phyloP scores from a whole-genome alignment of 352 stramenopile species.

The Globisporangium canariense region DNA sequence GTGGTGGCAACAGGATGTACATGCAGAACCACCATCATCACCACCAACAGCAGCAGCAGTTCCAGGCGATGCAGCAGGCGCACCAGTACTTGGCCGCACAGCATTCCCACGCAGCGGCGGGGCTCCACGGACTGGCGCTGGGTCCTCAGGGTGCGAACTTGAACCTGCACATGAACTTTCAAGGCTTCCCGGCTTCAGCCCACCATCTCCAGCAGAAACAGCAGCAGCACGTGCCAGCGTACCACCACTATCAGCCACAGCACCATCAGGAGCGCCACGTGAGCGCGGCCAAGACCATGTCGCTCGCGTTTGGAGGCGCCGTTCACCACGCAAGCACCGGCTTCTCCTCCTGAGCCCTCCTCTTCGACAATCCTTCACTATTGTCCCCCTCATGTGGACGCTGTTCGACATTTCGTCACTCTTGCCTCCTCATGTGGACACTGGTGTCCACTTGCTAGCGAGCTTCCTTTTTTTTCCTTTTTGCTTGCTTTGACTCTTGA shows the following conservation, averaged over 20 bases:
- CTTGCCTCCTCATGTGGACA: neutral
- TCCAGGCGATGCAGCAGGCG: slow-evolving; percentile 20
- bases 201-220: slow-evolving; percentile 9
- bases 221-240: slow-evolving; percentile 10
- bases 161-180: slow-evolving; percentile 12
- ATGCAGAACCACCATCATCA: slow-evolving; percentile 18
- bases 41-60: slow-evolving; percentile 13
- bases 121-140: neutral
- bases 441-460: neutral
- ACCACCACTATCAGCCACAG: slow-evolving; percentile 25
- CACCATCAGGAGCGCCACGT: slow-evolving; percentile 30
- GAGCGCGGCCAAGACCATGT: slow-evolving; percentile 5
- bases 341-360: slow-evolving; percentile 4
- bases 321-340: slow-evolving; percentile 3
- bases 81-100: slow-evolving; percentile 17
- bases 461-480: slow-evolving; percentile 1
- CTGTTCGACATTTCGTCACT: neutral
- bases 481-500: neutral
- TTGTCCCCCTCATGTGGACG: neutral
- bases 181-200: neutral
- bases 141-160: neutral
- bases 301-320: neutral
- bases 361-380: neutral
- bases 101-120: neutral
- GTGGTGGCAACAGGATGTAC: slow-evolving; percentile 8